These are phyloP conservation scores for Jamesozyma piceae DNA, from an alignment of 805 yeast species.

Conservation along the genomic window DNA sequence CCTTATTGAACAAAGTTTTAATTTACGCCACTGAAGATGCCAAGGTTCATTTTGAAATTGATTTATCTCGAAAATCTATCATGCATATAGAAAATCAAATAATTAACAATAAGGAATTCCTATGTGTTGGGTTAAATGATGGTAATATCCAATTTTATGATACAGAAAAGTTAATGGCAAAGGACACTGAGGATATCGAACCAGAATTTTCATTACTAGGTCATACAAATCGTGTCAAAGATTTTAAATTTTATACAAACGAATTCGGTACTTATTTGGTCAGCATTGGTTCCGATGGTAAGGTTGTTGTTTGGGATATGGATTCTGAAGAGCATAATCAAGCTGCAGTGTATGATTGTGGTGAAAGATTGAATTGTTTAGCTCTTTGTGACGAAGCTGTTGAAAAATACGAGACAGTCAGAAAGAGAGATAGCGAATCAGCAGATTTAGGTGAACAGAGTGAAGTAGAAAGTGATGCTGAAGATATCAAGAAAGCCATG, in stretches of 20 bases:
- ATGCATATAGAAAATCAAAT: conserved; percentile 55
- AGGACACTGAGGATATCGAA: conserved; percentile 18
- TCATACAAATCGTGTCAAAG: conserved; percentile 81
- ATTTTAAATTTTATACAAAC: conserved; percentile 46
- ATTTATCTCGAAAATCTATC: conserved; percentile 41
- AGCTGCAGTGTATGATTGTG: conserved; percentile 81
- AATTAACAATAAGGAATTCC: conserved; percentile 35
- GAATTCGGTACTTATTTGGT: conserved; percentile 43
- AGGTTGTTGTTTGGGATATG: conserved; percentile 83
- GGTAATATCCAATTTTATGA: conserved; percentile 59
- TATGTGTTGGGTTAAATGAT: conserved; percentile 59
- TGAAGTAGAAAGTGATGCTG: conserved; percentile 70
- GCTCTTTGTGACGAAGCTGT: conserved; percentile 65
- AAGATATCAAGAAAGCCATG: conserved; percentile 51
- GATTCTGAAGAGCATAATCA: conserved; percentile 46
- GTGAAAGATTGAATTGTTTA: conserved; percentile 85
- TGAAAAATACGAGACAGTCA: conserved; percentile 65
- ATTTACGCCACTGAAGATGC: conserved; percentile 59
- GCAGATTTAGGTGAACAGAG: conserved; percentile 54
- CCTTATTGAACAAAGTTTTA: conserved; percentile 53
- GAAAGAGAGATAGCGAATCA: conserved; percentile 44
- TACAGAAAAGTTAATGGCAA: conserved; percentile 27
- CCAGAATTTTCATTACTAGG: conserved; percentile 62
- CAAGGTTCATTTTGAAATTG: conserved; percentile 44
- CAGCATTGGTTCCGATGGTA: conserved; percentile 89